Base-by-base conservation (phyloP, 257 asterid species). In the Nicotiana tabacum region DNA sequence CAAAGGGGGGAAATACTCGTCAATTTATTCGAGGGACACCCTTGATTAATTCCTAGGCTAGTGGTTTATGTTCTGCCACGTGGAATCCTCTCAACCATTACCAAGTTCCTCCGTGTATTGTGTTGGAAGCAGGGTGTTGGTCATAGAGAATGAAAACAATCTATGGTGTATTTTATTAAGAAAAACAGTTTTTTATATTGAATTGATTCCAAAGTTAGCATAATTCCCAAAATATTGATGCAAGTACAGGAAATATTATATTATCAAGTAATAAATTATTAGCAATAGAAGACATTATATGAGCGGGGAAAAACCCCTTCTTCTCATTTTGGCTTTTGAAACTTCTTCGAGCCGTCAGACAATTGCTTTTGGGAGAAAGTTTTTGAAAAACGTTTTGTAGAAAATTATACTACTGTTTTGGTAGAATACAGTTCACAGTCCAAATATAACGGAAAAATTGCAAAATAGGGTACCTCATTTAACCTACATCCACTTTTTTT, bases 61-160 rank as follows among this genome's bases (percentile, higher is more conserved):
- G 9, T 78, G 74, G 80, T 74, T 37, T 81, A n/a, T 21, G 74
- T 51, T 60, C 10, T 62, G 84, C 84, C 85, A 62, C 51, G 81
- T 85, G 86, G 79, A 30, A 6, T 16, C 58, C 2, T 64, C 4
- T 56, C 46, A 35, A 18, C 82, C 80, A 15, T 48, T 37, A 58
- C 21, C 56, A 12, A 64, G 24, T 61, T 30, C 67, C 46, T 37
- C 66, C 24, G 24, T 37, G 48, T 61, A 46, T 62, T 62, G 82
- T 57, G 6, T 77, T 70, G 30, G 35, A 17, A 80, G 82, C 21
- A 21, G 21, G 21, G 83, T 60, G 65, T 83, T 72, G 87, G 79
- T 56, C 82, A 39, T 51, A 51, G 35, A 82, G 61, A 82, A 48
- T 33, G 53, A 69, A 39, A 60, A 58, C 61, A 69, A 68, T 27